Base-by-base conservation (phyloP, 371 early-diverging fungal genomes). In the Apophysomyces trapeziformis region DNA sequence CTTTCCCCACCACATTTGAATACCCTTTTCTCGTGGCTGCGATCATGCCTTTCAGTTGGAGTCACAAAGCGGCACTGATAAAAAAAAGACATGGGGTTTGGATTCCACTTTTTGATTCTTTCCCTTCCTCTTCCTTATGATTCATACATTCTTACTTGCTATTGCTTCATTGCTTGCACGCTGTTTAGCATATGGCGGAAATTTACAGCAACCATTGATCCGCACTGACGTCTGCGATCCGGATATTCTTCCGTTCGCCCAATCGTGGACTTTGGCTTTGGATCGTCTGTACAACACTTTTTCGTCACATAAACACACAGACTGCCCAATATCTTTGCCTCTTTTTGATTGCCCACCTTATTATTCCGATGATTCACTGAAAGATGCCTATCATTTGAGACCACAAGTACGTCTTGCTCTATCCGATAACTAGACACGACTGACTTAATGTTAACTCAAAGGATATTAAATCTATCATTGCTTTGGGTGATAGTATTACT, bases 401-500 rank as follows among this genome's bases (percentile, higher is more conserved):
- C 86, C 88, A 7, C 79, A 82, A 47, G 87, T 87, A 85, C 61
- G 64, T 35, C 41, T 26, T 13, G 7, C 18, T 54, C 4, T 14
- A 16, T 3, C 13, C 5, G 26, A 12, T 46, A 1, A 45, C 16
- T 44, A 26, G 9, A 16, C 41, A 65, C 36, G 16, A 13, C 32
- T n/a, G 9, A 16, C 36, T 13, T 21, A 60, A 5, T 7, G 44
- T 32, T 35, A 36, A 21, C 9, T 37, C 39, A 32, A 1, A 90
- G 83, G 90, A 90, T 56, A 88, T 90, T 60, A 85, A 82, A 75
- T 80, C 86, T 8, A 79, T 90, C 41, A 83, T 89, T 36, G 86
- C 89, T 13, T 71, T 92, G 12, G 92, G 90, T 13, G 92, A 90
- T 66, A 88, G 88, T 45, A 90, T 92, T 39, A 81, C 87, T 14